Evolutionary conservation across 345 rosid genomes (phyloP).

Genomic region (Barbarea vulgaris): DNA sequence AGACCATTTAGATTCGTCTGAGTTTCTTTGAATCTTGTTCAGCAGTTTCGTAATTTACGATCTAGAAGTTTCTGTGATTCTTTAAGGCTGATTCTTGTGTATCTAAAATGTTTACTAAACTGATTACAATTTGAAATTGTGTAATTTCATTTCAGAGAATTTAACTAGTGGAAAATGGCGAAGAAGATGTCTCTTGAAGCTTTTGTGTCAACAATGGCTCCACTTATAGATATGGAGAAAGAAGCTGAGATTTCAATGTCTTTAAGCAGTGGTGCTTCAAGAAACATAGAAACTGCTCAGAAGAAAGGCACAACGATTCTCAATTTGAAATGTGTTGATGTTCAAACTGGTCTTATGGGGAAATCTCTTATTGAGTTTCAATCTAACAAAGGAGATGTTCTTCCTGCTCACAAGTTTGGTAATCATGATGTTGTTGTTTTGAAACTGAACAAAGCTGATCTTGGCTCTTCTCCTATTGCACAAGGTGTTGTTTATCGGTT

Average conservation of each 20-base stretch:
- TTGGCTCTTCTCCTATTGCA: conserved; percentile 81
- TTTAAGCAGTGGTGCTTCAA: conserved; percentile 60
- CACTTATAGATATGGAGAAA: conserved; percentile 82
- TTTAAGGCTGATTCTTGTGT: too few relatives aligned
- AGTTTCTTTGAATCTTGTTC: background rate
- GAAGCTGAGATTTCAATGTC: conserved; percentile 88
- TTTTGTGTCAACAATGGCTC: conserved; percentile 68
- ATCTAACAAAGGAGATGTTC: conserved; percentile 90
- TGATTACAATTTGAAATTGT: background rate
- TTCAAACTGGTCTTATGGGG: conserved; percentile 89
- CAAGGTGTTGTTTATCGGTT: conserved; percentile 95
- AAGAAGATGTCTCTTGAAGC: conserved; percentile 62
- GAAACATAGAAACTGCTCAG: conserved; percentile 68
- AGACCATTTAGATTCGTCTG: background rate
- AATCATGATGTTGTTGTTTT: conserved; percentile 89
- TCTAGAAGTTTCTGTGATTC: background rate
- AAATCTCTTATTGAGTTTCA: conserved; percentile 87
- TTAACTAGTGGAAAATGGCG: conserved; percentile 35
- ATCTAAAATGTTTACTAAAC: background rate
- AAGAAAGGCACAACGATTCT: conserved; percentile 74
- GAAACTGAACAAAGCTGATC: conserved; percentile 84
- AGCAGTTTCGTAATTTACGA: background rate
- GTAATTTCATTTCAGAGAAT: background rate
- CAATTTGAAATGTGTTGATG: conserved; percentile 81
- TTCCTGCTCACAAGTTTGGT: conserved; percentile 96